A percentile compares a stretch with the other conserved stretches of the same genome.
phyloP scores from a whole-genome alignment of 192 early-diverging fungal genomes.

The Rhizophagus sp. region DNA sequence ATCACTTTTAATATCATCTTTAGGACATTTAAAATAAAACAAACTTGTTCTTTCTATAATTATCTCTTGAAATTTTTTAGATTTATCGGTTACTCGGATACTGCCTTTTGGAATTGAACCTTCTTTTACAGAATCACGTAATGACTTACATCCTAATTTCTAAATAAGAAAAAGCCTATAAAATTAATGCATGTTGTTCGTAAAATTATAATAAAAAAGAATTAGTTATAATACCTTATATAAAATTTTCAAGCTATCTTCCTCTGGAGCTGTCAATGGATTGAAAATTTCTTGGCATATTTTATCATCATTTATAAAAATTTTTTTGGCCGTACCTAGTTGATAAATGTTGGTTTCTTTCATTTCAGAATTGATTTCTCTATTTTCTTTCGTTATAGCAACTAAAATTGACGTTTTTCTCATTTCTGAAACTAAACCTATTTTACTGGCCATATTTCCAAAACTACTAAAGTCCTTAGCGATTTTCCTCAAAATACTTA shows the following conservation, averaged over 20 bases:
- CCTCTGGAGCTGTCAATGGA: constrained; percentile 47
- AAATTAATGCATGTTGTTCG: too few species aligned
- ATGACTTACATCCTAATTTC: constrained; percentile 63
- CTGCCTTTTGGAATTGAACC: constrained; percentile 50
- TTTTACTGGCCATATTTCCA: constrained; percentile 23
- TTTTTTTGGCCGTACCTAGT: constrained; percentile 66
- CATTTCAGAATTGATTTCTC: constrained; percentile 36
- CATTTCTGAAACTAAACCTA: constrained; percentile 60
- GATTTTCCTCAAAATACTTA: constrained; percentile 69
- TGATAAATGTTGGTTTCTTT: neutral
- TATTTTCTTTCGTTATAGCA: constrained; percentile 47
- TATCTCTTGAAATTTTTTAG: constrained; percentile 56
- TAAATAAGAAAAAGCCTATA: neutral
- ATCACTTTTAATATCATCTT: constrained; percentile 48
- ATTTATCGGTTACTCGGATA: constrained; percentile 42
- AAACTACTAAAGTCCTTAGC: constrained; percentile 61
- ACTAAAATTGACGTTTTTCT: constrained; percentile 62
- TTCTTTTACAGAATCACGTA: constrained; percentile 66
- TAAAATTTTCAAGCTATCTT: neutral
- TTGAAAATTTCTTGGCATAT: constrained; percentile 70
- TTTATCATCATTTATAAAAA: constrained; percentile 80
- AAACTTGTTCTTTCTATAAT: constrained; percentile 79
- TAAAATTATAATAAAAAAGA: too few species aligned
- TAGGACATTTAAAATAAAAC: constrained; percentile 63
- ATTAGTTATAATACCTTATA: neutral